Conservation (phyloP, 139 green algal species). For the Chlorella sp. region DNA sequence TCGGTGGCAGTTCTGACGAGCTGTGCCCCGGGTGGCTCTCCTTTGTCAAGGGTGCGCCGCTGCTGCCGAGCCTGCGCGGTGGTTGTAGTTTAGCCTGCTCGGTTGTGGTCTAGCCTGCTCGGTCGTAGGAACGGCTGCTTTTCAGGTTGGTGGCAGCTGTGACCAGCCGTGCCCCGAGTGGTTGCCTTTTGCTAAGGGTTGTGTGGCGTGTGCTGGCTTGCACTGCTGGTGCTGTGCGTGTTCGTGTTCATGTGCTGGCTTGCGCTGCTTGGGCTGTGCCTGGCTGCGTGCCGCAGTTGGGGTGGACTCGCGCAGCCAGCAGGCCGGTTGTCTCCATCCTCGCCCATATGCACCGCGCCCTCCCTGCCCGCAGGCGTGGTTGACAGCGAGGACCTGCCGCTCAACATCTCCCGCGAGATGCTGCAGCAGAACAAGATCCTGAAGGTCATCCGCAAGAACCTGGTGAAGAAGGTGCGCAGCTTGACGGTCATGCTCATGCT, state of each 20-base stretch:
- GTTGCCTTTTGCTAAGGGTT: constrained; percentile 81
- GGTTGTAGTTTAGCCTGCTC: too few species aligned
- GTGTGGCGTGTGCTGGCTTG: neutral
- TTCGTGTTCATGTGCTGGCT: constrained; percentile 87
- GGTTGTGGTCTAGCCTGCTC: too few species aligned
- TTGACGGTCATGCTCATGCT: too few species aligned
- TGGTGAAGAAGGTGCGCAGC: constrained; percentile 96
- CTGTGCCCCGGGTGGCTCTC: constrained; percentile 95
- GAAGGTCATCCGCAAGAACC: constrained; percentile 99
- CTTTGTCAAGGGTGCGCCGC: constrained; percentile 91
- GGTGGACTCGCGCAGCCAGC: neutral
- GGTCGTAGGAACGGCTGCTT: too few species aligned
- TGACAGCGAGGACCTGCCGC: constrained; percentile 97
- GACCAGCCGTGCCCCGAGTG: constrained; percentile 98
- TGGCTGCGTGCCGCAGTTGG: neutral
- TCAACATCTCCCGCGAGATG: constrained; percentile 99
- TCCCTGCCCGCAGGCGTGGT: constrained; percentile 81
- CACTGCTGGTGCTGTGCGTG: constrained; percentile 98
- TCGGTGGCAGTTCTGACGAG: too few species aligned
- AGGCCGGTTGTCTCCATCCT: too few species aligned
- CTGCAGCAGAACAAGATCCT: constrained; percentile 99
- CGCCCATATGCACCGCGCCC: neutral
- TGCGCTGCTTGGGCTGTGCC: neutral
- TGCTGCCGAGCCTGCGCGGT: too few species aligned
- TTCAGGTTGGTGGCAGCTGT: too few species aligned